These are phyloP conservation scores for Yamagishiella unicocca DNA, from an alignment of 139 green algal genomes.

Conservation along the genomic window DNA sequence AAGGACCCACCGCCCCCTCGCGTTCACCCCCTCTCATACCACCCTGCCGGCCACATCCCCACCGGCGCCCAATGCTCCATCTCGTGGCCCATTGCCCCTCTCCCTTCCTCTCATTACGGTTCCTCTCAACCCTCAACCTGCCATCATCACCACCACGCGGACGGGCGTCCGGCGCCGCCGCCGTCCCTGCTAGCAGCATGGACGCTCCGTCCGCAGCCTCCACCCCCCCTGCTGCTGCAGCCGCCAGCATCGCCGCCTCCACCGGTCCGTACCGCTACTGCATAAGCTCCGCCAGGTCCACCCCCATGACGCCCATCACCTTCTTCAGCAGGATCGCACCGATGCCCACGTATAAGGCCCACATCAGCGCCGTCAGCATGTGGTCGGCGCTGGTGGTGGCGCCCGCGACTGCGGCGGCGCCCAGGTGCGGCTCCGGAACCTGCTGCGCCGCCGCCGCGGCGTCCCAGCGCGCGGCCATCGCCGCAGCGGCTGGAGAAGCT, in stretches of 20 bases:
- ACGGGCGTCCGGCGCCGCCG: too few relatives aligned
- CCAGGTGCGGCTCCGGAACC: not conserved
- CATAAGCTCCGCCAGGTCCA: constrained; percentile 22
- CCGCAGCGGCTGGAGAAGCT: not conserved
- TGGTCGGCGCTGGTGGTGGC: not conserved
- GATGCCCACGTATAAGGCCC: constrained; percentile 65
- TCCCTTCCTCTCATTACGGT: too few relatives aligned
- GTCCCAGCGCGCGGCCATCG: not conserved
- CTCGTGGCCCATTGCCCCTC: too few relatives aligned
- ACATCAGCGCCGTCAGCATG: constrained; percentile 66
- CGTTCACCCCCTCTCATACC: too few relatives aligned
- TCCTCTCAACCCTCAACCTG: too few relatives aligned
- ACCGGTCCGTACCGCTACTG: too few relatives aligned
- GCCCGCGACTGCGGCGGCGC: not conserved
- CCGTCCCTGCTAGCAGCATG: too few relatives aligned
- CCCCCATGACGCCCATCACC: constrained; percentile 45
- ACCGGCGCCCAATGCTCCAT: too few relatives aligned
- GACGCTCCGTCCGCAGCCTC: not conserved
- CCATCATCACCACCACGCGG: too few relatives aligned
- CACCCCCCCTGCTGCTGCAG: not conserved
- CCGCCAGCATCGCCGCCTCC: too few relatives aligned
- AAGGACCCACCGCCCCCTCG: too few relatives aligned
- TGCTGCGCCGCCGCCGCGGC: not conserved
- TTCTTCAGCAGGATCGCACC: constrained; percentile 68
- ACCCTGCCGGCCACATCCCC: too few relatives aligned